A percentile compares a stretch with the other conserved stretches of the same genome.
phyloP scores from a whole-genome alignment of 768 basidiomycete species.

The Calocybe cyanea region DNA sequence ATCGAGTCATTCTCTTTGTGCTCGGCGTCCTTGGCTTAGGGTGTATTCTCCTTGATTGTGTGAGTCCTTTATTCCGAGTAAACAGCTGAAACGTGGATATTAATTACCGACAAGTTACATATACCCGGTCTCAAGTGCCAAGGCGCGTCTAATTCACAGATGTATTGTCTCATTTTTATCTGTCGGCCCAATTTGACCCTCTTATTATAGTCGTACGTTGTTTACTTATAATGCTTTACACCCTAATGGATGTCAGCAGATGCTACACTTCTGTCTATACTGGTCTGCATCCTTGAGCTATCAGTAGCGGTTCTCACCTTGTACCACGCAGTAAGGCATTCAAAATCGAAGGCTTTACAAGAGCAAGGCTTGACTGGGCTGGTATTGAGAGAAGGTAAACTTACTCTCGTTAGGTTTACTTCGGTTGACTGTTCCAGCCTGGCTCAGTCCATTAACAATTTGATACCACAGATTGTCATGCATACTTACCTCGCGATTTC shows the following conservation, averaged over 20 bases:
- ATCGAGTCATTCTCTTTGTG: constrained; percentile 8
- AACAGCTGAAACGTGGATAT: background rate
- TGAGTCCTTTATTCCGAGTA: background rate
- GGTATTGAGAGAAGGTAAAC: constrained; percentile 11
- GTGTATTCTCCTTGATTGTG: constrained; percentile 11
- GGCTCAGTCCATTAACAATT: background rate
- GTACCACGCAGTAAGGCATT: constrained; percentile 2
- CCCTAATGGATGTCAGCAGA: background rate
- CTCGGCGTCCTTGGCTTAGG: constrained; percentile 12
- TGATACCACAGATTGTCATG: constrained; percentile 9
- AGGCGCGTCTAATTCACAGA: constrained; percentile 9
- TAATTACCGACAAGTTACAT: constrained; percentile 9
- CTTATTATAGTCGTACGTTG: constrained; percentile 4
- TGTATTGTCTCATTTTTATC: constrained; percentile 1
- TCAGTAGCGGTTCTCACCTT: constrained; percentile 12
- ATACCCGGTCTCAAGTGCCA: constrained; percentile 13
- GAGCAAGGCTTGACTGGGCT: constrained; percentile 2
- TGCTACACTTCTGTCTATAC: constrained; percentile 13
- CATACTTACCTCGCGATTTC: constrained; percentile 14
- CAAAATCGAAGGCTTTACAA: background rate
- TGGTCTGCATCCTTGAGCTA: constrained; percentile 11
- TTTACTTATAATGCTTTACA: background rate
- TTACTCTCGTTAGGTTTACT: background rate
- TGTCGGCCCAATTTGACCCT: background rate
- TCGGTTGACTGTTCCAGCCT: too few species aligned